Conservation (phyloP, 1,284 basidiomycete species). For the Xerocomus minutiporus region DNA sequence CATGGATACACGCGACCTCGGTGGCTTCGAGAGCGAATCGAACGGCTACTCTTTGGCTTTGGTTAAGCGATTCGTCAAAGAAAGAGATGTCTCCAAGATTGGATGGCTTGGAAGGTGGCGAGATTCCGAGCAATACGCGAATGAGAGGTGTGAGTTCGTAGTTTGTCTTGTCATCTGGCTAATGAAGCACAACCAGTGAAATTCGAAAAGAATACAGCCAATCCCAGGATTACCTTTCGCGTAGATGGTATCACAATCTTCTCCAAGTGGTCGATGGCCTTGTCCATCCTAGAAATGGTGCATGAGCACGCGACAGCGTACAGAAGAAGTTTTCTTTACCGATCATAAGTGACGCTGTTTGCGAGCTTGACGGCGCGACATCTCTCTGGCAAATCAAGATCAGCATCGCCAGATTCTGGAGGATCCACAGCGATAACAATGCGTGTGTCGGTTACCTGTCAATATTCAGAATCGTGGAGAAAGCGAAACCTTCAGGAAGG, state of each 20-base stretch:
- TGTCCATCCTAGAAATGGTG: constrained; percentile 66
- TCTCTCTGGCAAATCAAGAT: constrained; percentile 77
- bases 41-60: constrained; percentile 80
- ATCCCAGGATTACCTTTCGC: constrained; percentile 15
- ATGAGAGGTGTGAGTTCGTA: constrained; percentile 49
- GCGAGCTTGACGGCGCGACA: constrained; percentile 85
- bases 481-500: not conserved
- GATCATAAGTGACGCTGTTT: constrained; percentile 88
- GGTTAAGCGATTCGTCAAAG: constrained; percentile 76
- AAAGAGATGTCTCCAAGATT: constrained; percentile 50
- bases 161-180: constrained; percentile 40
- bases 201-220: constrained; percentile 9
- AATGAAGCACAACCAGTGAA: constrained; percentile 6
- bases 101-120: constrained; percentile 32
- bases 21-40: constrained; percentile 66
- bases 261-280: constrained; percentile 65
- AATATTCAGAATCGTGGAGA: constrained; percentile 8
- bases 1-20: constrained; percentile 92
- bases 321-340: constrained; percentile 41
- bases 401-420: constrained; percentile 53
- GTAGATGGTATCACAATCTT: constrained; percentile 37
- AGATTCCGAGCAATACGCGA: constrained; percentile 64
- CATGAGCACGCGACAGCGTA: not conserved
- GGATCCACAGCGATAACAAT: constrained; percentile 74
- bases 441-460: constrained; percentile 68